Evolutionary conservation across 306 rosid species (phyloP).

Genomic region (Trifolium pratense): DNA sequence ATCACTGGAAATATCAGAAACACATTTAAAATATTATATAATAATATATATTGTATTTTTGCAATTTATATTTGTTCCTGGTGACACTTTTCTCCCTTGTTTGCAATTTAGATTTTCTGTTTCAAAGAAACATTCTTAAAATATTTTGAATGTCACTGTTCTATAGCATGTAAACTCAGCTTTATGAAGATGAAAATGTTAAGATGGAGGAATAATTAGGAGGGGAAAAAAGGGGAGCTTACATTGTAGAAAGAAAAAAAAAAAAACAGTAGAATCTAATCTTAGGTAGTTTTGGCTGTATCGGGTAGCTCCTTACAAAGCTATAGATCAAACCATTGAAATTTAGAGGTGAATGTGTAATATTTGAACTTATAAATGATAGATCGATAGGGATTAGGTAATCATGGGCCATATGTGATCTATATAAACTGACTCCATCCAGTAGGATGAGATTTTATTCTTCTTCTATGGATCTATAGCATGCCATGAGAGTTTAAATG

Average conservation of each 20-base stretch:
- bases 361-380: background rate
- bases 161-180: background rate
- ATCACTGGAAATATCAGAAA: constrained; percentile 17
- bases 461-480: background rate
- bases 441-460: background rate
- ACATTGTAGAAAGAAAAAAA: background rate
- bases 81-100: constrained; percentile 14
- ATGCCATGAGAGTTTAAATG: constrained; percentile 18
- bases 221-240: background rate
- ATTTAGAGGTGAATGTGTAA: background rate
- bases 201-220: background rate
- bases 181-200: background rate
- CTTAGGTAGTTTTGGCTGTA: background rate
- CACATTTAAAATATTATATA: background rate
- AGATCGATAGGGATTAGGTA: background rate
- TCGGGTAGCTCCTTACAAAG: background rate
- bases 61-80: constrained; percentile 6
- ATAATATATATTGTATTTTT: constrained; percentile 6
- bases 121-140: background rate
- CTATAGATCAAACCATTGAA: background rate
- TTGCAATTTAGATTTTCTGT: background rate
- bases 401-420: background rate
- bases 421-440: background rate
- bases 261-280: background rate
- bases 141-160: constrained; percentile 35